Evolutionary conservation across 1,284 basidiomycete species (phyloP).

Genomic region (Ceratobasidium sp.): DNA sequence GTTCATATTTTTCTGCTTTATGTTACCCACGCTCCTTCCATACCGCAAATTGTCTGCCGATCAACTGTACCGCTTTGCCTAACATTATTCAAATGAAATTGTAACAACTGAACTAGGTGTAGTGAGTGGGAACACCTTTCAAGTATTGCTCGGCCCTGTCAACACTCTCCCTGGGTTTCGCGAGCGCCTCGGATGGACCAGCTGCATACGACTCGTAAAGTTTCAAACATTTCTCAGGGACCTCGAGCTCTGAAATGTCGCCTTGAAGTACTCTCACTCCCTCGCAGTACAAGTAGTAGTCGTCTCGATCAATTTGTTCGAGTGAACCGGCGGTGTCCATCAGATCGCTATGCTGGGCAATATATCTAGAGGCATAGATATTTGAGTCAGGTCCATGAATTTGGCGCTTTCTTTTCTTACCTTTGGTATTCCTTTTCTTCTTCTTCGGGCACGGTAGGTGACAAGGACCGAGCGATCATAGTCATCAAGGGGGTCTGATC

Average conservation of each 20-base stretch:
- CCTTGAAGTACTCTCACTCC: conserved; percentile 56
- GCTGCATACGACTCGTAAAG: conserved; percentile 16
- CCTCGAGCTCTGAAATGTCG: conserved; percentile 45
- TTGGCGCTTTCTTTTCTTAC: conserved; percentile 58
- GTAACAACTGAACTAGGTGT: background rate
- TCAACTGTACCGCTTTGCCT: too few species aligned
- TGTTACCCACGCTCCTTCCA: background rate
- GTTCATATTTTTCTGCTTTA: background rate
- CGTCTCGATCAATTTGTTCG: conserved; percentile 59
- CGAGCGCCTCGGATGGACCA: conserved; percentile 11
- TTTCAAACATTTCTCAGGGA: conserved; percentile 43
- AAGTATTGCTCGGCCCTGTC: conserved; percentile 34
- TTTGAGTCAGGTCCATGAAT: conserved; percentile 37
- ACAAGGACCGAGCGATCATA: conserved; percentile 73
- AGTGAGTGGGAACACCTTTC: conserved; percentile 9
- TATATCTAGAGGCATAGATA: conserved; percentile 54
- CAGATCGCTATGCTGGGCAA: conserved; percentile 58
- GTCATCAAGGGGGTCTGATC: conserved; percentile 74
- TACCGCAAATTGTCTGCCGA: background rate
- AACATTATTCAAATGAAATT: background rate
- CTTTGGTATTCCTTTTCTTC: conserved; percentile 86
- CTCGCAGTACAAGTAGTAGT: conserved; percentile 58
- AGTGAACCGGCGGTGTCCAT: conserved; percentile 54
- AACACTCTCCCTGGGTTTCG: conserved; percentile 25
- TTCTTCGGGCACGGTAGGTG: conserved; percentile 72